Evolutionary conservation across 2,329 filamentous ascomycete species (phyloP).

Genomic region (Curvularia eragrostidis): DNA sequence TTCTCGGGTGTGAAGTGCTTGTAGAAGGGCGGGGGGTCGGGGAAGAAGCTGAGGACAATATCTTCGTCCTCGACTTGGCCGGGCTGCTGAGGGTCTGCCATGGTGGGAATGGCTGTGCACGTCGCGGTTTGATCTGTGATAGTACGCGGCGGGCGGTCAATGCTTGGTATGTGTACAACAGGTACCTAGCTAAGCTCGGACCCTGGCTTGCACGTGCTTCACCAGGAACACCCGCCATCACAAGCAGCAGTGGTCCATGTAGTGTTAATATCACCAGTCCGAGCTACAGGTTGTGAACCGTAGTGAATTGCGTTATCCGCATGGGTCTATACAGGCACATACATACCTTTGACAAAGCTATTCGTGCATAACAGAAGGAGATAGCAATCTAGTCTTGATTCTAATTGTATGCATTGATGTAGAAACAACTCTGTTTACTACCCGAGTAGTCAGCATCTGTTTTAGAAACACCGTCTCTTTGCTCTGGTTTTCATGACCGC

Average conservation of each 20-base stretch:
- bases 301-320: no score
- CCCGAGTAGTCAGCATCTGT: no score
- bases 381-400: no score
- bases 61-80: conserved; percentile 28
- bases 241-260: conserved; percentile 38
- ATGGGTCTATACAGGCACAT: no score
- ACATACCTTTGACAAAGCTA: no score
- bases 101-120: neutral
- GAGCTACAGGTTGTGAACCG: no score
- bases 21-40: conserved; percentile 89
- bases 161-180: neutral
- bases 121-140: neutral
- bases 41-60: conserved; percentile 62
- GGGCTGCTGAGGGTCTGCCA: conserved; percentile 27
- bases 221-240: neutral
- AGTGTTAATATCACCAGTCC: no score
- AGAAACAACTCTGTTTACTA: no score
- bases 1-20: conserved; percentile 83
- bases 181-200: conserved; percentile 9
- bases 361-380: no score
- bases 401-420: no score
- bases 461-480: no score
- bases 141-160: neutral
- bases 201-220: conserved; percentile 2
- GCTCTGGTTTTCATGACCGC: no score